A percentile compares a stretch with the other conserved stretches of the same genome.
These are phyloP conservation scores for Podospora bellae-mahoneyi DNA, from an alignment of 495 filamentous ascomycete species.

Conservation along the genomic window DNA sequence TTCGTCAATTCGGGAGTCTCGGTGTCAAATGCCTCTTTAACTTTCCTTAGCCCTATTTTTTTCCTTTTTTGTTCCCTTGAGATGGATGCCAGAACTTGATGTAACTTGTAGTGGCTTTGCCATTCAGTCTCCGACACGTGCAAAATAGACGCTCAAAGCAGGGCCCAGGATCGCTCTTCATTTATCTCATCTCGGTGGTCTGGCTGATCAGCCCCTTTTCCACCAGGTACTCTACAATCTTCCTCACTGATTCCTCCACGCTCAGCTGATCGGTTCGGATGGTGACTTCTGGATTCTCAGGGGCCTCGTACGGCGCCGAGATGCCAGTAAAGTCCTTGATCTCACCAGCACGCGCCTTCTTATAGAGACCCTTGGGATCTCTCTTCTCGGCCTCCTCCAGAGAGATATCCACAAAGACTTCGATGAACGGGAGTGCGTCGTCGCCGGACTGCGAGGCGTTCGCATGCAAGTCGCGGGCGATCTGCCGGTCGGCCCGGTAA, in stretches of 20 bases:
- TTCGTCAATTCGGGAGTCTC: not conserved
- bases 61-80: constrained; percentile 5
- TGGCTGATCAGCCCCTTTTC: constrained; percentile 41
- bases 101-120: not conserved
- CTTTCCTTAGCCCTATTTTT: not conserved
- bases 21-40: not conserved
- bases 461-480: constrained; percentile 75
- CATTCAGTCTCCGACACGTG: not conserved
- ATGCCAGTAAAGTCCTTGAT: constrained; percentile 98
- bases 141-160: not conserved
- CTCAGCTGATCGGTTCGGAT: constrained; percentile 72
- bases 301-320: constrained; percentile 88
- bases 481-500: constrained; percentile 78
- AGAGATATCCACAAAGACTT: constrained; percentile 86
- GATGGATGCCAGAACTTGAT: not conserved
- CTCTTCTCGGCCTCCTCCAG: constrained; percentile 88
- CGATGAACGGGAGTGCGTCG: constrained; percentile 76
- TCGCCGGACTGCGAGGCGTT: constrained; percentile 47
- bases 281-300: constrained; percentile 78
- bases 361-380: constrained; percentile 96
- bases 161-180: not conserved
- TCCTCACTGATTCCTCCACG: constrained; percentile 78
- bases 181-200: constrained; percentile 35
- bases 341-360: constrained; percentile 87
- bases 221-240: constrained; percentile 79